Evolutionary conservation across 2,329 filamentous ascomycete genomes (phyloP).

Genomic region (Xylariaceae sp.): DNA sequence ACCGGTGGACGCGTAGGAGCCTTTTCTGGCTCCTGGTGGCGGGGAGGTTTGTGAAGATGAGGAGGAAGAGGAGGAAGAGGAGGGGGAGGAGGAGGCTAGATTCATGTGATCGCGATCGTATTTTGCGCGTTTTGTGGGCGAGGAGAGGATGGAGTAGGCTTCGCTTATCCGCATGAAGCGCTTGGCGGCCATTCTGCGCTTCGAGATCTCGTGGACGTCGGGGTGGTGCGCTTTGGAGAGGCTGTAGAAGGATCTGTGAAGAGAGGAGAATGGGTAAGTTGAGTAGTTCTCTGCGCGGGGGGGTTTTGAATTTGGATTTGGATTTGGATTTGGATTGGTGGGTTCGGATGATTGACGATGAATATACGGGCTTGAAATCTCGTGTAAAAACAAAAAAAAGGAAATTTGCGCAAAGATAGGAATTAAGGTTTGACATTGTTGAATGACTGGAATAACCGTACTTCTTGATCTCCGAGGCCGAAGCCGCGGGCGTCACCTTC

Average conservation of each 20-base stretch:
- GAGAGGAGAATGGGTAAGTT: neutral
- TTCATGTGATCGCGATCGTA: slow-evolving; percentile 70
- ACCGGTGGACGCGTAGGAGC: slow-evolving; percentile 51
- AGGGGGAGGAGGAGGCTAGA: too few relatives aligned
- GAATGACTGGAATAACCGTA: slow-evolving; percentile 30
- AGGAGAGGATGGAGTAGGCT: slow-evolving; percentile 72
- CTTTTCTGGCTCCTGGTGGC: slow-evolving; percentile 31
- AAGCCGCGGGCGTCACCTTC: slow-evolving; percentile 63
- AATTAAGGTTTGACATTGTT: neutral
- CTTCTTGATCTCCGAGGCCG: slow-evolving; percentile 78
- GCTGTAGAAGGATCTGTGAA: slow-evolving; percentile 67
- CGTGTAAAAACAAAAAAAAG: too few relatives aligned
- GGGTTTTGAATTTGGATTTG: too few relatives aligned
- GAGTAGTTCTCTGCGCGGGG: neutral
- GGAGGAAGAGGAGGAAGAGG: too few relatives aligned
- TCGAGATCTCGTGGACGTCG: slow-evolving; percentile 64
- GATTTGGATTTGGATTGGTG: neutral
- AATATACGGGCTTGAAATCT: neutral
- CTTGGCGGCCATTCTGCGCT: slow-evolving; percentile 53
- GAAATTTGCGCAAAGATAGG: neutral
- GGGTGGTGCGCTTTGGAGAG: slow-evolving; percentile 92
- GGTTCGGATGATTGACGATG: neutral
- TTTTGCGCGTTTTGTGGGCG: slow-evolving; percentile 63
- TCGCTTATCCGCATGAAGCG: slow-evolving; percentile 81
- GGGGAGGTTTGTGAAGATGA: slow-evolving; percentile 31